These are phyloP conservation scores for Chrysoporthe austroafricana DNA, from an alignment of 2,329 filamentous ascomycete genomes.

Conservation along the genomic window DNA sequence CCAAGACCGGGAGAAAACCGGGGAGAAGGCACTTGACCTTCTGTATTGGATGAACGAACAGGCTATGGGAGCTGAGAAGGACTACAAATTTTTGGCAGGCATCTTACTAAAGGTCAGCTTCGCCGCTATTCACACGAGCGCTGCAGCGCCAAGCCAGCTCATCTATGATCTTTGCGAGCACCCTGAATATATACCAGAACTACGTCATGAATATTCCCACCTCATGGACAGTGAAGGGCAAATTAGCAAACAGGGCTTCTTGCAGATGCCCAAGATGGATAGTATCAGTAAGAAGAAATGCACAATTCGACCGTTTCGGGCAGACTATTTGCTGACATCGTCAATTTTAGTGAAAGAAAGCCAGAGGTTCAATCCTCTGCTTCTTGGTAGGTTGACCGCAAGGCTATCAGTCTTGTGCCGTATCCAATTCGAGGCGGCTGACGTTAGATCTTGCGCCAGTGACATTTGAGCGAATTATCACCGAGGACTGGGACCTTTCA, in stretches of 20 bases:
- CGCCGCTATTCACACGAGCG: conserved; percentile 56
- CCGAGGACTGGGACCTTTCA: conserved; percentile 39
- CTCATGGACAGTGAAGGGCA: conserved; percentile 27
- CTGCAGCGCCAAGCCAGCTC: conserved; percentile 48
- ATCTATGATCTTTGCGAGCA: conserved; percentile 54
- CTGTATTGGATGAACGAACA: conserved; percentile 34
- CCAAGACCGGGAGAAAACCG: conserved; percentile 23
- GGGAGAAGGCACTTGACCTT: conserved; percentile 31
- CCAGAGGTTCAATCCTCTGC: conserved; percentile 33
- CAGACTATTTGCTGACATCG: too few species aligned
- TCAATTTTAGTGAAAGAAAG: conserved; percentile 35
- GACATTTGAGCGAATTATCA: neutral
- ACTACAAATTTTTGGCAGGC: conserved; percentile 34
- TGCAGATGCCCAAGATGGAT: conserved; percentile 39
- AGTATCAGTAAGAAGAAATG: conserved; percentile 29
- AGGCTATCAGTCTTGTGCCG: neutral
- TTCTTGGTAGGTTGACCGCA: conserved; percentile 37
- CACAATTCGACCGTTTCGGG: too few species aligned
- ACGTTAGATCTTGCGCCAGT: too few species aligned
- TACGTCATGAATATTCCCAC: too few species aligned
- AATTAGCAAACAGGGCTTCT: conserved; percentile 35
- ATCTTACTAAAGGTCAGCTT: conserved; percentile 50
- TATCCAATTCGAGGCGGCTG: too few species aligned
- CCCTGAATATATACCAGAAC: too few species aligned
- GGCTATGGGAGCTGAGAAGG: conserved; percentile 14